A percentile compares a stretch with the other conserved stretches of the same genome.
Conservation (phyloP, 2,329 filamentous ascomycete genomes). For the Epichloe sylvatica region DNA sequence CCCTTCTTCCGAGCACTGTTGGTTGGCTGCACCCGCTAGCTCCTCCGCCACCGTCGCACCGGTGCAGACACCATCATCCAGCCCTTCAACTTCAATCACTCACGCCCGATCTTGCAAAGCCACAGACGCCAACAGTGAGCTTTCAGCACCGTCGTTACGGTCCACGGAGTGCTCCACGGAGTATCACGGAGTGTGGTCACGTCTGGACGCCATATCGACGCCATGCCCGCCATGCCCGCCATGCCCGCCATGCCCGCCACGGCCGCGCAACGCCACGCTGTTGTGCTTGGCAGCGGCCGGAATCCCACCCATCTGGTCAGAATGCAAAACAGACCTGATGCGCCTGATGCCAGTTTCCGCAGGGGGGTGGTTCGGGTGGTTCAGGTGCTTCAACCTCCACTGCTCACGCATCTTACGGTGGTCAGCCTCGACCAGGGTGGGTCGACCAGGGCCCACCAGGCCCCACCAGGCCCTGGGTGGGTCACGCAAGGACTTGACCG, state of each 20-base stretch:
- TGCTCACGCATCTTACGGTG: constrained; percentile 5
- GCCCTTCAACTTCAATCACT: not conserved
- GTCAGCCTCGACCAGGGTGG: constrained; percentile 6
- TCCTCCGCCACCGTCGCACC: constrained; percentile 11
- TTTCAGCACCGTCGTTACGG: constrained; percentile 1
- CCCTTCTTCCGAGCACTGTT: not conserved
- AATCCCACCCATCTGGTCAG: too few species aligned
- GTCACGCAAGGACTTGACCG: constrained; percentile 3
- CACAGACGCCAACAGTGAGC: constrained; percentile 4
- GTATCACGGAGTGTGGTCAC: constrained; percentile 3
- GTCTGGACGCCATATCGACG: not conserved
- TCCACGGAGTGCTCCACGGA: not conserved
- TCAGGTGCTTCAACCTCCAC: not conserved
- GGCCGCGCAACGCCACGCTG: constrained; percentile 3
- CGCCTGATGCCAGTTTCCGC: too few species aligned
- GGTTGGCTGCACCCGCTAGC: constrained; percentile 1
- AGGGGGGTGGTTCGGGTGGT: too few species aligned
- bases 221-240: constrained; percentile 7
- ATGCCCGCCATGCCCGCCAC: constrained; percentile 6
- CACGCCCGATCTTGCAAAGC: constrained; percentile 3
- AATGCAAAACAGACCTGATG: too few species aligned
- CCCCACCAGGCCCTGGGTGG: not conserved
- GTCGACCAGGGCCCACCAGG: too few species aligned
- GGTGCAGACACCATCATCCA: constrained; percentile 4
- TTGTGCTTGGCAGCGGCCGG: not conserved